These are phyloP conservation scores for Trichoderma atroviride DNA, from an alignment of 2,329 filamentous ascomycete genomes.

Conservation along the genomic window DNA sequence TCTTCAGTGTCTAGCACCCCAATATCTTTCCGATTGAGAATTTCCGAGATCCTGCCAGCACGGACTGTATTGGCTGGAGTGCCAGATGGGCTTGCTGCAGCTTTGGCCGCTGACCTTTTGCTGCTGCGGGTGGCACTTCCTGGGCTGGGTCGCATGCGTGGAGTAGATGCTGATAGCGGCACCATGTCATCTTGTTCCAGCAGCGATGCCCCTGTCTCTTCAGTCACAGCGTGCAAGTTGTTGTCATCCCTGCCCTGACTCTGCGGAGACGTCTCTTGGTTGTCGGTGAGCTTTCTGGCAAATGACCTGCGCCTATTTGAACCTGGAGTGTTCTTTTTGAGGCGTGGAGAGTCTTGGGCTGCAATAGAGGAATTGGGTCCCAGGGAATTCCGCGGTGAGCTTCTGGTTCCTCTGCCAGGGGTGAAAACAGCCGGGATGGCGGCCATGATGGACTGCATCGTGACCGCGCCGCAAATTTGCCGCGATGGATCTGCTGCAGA, in stretches of 20 bases:
- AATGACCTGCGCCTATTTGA: background rate
- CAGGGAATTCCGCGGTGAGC: background rate
- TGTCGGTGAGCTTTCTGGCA: background rate
- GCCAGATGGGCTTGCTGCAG: background rate
- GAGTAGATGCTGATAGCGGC: background rate
- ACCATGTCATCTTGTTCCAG: constrained; percentile 10
- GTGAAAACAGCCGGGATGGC: constrained; percentile 14
- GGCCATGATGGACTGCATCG: constrained; percentile 20
- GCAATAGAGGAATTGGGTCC: background rate
- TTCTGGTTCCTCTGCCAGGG: background rate
- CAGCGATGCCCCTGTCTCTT: background rate
- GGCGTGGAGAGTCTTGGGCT: background rate
- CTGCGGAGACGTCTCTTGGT: background rate
- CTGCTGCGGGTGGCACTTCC: background rate
- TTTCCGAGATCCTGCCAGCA: background rate
- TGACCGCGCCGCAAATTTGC: background rate
- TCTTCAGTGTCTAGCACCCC: background rate
- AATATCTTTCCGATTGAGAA: background rate
- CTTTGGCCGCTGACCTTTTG: background rate
- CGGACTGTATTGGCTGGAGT: background rate
- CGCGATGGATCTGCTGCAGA: background rate
- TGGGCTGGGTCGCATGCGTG: background rate
- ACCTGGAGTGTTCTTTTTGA: constrained; percentile 6
- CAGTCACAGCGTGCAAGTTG: background rate
- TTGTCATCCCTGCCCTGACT: background rate